Evolutionary conservation across 139 green algal genomes (phyloP), one percentile per base, ranked within the genome.

Genomic region (Protoeuglena noctilucae): DNA sequence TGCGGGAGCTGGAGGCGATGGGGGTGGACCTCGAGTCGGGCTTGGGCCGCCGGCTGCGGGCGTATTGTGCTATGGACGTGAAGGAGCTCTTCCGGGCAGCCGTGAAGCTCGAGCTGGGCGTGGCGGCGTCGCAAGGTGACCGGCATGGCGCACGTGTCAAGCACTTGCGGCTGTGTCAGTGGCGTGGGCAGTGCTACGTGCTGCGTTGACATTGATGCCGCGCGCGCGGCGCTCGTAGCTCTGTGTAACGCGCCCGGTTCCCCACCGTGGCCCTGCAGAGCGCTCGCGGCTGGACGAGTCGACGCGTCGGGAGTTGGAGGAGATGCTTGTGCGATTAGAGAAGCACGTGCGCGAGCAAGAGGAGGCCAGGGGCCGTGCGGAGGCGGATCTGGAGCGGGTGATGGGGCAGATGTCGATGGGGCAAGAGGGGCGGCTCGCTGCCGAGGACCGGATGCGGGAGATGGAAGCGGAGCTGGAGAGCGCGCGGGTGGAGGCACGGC

Each of bases 241-340:
- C 12, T 7, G 34, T 43, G 34, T 12, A 43, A 43, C 9, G 34
- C 9, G 9, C 9, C 9, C 34, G 34, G 34, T 43, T 43, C 34
- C 34, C 9, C 12, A 12, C 34, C 7, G 7, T 43, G 34, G 9
- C 12, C 12, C 34, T 7, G 9, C 7, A 12, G 34, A 43, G 34
- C 34, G 34, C 9, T 7, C 66, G 50, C 46, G 51, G 23, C 18
- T 56, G 14, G 66, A 69, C 28, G 45, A 30, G 29, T 23, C 22
- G 3, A 53, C 60, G 7, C 58, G 63, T 27, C 47, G 78, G 51
- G 78, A 88, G 62, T 66, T 93, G 31, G 82, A 93, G 65, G 76
- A 87, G 45, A 93, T 93, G 82, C 66, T 88, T 19, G 56, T 85
- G 61, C 71, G 80, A 26, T 83, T 89, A 29, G 78, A 93, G 68